Evolutionary conservation across 768 basidiomycete species (phyloP), one percentile per base, ranked within the genome.

Genomic region (Mrakia frigida): DNA sequence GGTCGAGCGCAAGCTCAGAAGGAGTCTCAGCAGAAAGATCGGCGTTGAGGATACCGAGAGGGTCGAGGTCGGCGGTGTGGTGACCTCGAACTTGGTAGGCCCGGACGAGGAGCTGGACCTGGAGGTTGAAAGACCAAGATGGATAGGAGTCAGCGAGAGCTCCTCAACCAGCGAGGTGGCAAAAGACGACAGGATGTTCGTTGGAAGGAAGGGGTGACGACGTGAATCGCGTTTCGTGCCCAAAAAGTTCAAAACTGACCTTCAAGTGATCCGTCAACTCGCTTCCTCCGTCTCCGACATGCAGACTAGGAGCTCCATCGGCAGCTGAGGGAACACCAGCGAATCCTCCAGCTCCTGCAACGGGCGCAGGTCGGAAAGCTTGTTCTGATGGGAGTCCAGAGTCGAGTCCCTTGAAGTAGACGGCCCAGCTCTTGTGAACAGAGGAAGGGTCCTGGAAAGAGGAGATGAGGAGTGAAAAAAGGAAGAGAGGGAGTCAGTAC

Each of bases 41-140:
- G 53, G 93, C 88, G 80, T 94, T 90, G 71, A 92, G 87, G 81
- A 99, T 94, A 23, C 94, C 94, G 25, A 99, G 88, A 43, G 97
- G 97, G 82, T 99, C 97, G 73, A 99, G 87, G 79, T 97, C 92
- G 50, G 96, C 97, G 76, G 94, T 87, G 81, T 98, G 94, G 81
- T 99, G 97, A 23, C 97, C 97, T 77, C 96, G 92, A 25, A 99
- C 97, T 89, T 99, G 97, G 85, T 97, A 99, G 4, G 97, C 97
- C 75, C 97, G 91, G 72, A 98, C 94, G 75, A 99, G 90, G 39
- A 98, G 88, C 91, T 99, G 97, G 25, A 94, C 91, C 96, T 98
- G 82, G 3, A 60, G 46, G n/a, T 35, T 23, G 63, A 46, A 35
- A 41, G 33, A 56, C 56, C 31, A 75, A 35, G 41, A 39, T 37